Conservation (phyloP, 2,329 filamentous ascomycete genomes). For the Cercospora sesami region DNA sequence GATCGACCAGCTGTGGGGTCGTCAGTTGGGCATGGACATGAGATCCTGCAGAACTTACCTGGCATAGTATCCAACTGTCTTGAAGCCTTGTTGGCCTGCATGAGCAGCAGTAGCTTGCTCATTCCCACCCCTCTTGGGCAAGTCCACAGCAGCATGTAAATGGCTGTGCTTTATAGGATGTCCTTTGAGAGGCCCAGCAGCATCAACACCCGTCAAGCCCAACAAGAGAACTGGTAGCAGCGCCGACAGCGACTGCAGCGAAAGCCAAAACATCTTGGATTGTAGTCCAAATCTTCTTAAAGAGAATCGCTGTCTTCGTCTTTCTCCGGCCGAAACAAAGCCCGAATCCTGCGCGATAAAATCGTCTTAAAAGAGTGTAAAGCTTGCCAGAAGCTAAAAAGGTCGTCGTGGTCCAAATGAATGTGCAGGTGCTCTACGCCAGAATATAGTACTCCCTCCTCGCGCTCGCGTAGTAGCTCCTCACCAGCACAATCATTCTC, state of each 20-base stretch:
- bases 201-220: slow-evolving; percentile 7
- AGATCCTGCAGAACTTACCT: slow-evolving; percentile 46
- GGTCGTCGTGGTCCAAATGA: not conserved
- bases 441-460: not conserved
- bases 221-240: slow-evolving; percentile 5
- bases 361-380: slow-evolving; percentile 2
- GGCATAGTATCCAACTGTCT: slow-evolving; percentile 71
- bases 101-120: slow-evolving; percentile 13
- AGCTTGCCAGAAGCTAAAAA: slow-evolving; percentile 12
- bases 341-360: not conserved
- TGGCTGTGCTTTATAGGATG: slow-evolving; percentile 19
- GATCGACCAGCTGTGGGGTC: slow-evolving; percentile 30
- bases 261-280: not conserved
- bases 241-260: not conserved
- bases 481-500: not conserved
- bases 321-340: not conserved
- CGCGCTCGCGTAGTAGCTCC: not conserved
- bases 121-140: not conserved
- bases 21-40: slow-evolving; percentile 12
- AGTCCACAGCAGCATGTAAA: slow-evolving; percentile 16
- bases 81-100: slow-evolving; percentile 50
- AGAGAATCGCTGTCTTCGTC: not conserved
- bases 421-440: slow-evolving; percentile 8
- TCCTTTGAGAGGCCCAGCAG: slow-evolving; percentile 3
- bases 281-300: not conserved